Evolutionary conservation across 805 yeast species (phyloP).

Genomic region (Pichia sporocuriosa): DNA sequence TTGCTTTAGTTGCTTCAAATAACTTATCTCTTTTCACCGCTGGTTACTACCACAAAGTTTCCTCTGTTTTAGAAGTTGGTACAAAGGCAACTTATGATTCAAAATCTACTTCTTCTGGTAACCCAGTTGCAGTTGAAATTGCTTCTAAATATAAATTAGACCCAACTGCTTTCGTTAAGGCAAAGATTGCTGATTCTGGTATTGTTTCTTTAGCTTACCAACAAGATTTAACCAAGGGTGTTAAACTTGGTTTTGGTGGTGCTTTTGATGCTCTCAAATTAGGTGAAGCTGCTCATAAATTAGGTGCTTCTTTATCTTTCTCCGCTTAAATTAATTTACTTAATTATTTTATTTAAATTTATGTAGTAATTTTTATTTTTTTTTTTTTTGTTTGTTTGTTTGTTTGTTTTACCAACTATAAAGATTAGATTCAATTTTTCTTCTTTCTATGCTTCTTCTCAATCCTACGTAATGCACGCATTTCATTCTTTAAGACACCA

Average conservation of each 20-base stretch:
- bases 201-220: slow-evolving; percentile 89
- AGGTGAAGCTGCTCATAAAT: slow-evolving; percentile 95
- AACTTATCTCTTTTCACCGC: slow-evolving; percentile 88
- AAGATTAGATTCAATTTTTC: neutral
- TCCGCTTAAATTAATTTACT: slow-evolving; percentile 53
- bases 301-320: slow-evolving; percentile 92
- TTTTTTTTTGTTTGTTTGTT: neutral
- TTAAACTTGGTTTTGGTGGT: slow-evolving; percentile 93
- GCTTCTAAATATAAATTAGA: slow-evolving; percentile 94
- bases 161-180: slow-evolving; percentile 84
- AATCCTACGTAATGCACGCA: slow-evolving; percentile 84
- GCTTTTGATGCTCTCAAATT: slow-evolving; percentile 93
- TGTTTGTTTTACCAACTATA: neutral
- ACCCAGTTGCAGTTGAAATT: slow-evolving; percentile 86
- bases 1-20: slow-evolving; percentile 77
- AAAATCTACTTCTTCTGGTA: slow-evolving; percentile 58
- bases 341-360: neutral
- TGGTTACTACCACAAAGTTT: slow-evolving; percentile 94
- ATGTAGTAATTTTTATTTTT: neutral
- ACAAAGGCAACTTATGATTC: slow-evolving; percentile 97
- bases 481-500: slow-evolving; percentile 96
- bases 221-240: slow-evolving; percentile 93
- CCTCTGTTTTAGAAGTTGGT: slow-evolving; percentile 91
- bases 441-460: slow-evolving; percentile 75
- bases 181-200: slow-evolving; percentile 95